A percentile compares a stretch with the other conserved stretches of the same genome.
Evolutionary conservation across 805 yeast species (phyloP).

Genomic region (Saccharomycopsis vini): DNA sequence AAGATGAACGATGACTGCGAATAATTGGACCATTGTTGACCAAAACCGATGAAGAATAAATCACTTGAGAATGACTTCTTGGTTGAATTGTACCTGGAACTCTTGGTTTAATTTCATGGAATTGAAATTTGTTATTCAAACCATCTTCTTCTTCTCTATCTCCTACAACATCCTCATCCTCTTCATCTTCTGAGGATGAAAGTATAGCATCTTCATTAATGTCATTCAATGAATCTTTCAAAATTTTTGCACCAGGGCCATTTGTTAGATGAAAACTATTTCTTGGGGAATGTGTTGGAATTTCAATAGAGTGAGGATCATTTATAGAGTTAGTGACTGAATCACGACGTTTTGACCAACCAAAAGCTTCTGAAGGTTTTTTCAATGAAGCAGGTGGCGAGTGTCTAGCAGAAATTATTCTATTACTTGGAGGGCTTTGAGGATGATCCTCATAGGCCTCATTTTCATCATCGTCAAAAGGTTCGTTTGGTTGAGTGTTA

Average conservation of each 20-base stretch:
- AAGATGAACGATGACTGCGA: conserved; percentile 15
- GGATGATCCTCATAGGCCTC: background rate
- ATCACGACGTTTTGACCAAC: conserved; percentile 18
- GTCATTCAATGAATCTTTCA: background rate
- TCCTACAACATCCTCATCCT: conserved; percentile 24
- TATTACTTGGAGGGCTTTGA: background rate
- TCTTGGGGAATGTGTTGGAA: conserved; percentile 12
- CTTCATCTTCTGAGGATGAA: conserved; percentile 28
- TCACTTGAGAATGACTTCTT: conserved; percentile 15
- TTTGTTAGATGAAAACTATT: conserved; percentile 7
- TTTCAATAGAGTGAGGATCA: conserved; percentile 24
- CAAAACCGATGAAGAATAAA: conserved; percentile 2
- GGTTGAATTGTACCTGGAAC: conserved; percentile 3
- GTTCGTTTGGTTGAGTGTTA: background rate
- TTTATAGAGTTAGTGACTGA: conserved; percentile 7
- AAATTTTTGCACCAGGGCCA: background rate
- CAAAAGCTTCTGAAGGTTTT: conserved; percentile 18
- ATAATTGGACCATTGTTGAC: conserved; percentile 1
- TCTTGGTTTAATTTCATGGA: conserved; percentile 13
- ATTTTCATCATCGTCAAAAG: background rate
- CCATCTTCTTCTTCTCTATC: conserved; percentile 22
- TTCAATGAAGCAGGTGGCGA: conserved; percentile 9
- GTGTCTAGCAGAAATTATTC: background rate
- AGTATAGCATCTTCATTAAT: conserved; percentile 31
- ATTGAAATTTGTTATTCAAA: conserved; percentile 15